Conservation (phyloP, 495 filamentous ascomycete species). For the Lichina pygmaea region DNA sequence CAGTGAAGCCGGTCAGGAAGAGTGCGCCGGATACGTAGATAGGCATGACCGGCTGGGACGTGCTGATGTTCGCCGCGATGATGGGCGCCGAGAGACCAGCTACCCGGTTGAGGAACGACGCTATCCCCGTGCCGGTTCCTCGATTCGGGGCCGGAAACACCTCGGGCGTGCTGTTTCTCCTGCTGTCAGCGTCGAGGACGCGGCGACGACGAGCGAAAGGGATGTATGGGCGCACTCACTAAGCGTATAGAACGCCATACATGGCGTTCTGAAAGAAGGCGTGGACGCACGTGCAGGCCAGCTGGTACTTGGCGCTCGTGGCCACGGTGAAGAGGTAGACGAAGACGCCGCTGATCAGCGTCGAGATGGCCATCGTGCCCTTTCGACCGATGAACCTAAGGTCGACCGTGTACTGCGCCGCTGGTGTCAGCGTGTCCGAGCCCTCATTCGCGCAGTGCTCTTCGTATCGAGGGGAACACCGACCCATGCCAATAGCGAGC, state of each 20-base stretch:
- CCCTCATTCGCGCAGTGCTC: no score
- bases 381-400: constrained; percentile 31
- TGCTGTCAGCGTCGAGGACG: background rate
- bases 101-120: constrained; percentile 27
- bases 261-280: constrained; percentile 37
- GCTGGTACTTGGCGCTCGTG: constrained; percentile 19
- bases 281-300: constrained; percentile 24
- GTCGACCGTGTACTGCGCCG: constrained; percentile 21
- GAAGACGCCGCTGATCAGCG: constrained; percentile 26
- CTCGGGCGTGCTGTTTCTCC: constrained; percentile 20
- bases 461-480: background rate
- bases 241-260: constrained; percentile 34
- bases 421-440: background rate
- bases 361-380: constrained; percentile 26
- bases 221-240: constrained; percentile 5
- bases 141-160: constrained; percentile 31
- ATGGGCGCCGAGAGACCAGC: constrained; percentile 29
- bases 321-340: constrained; percentile 31
- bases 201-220: background rate
- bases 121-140: constrained; percentile 30
- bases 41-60: constrained; percentile 17
- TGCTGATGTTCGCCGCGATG: constrained; percentile 23
- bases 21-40: constrained; percentile 25
- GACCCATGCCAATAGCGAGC: constrained; percentile 19
- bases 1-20: constrained; percentile 22